Evolutionary conservation across 331 rosid genomes (phyloP), one percentile per base, ranked within the genome.

Genomic region (Telfairia occidentalis): DNA sequence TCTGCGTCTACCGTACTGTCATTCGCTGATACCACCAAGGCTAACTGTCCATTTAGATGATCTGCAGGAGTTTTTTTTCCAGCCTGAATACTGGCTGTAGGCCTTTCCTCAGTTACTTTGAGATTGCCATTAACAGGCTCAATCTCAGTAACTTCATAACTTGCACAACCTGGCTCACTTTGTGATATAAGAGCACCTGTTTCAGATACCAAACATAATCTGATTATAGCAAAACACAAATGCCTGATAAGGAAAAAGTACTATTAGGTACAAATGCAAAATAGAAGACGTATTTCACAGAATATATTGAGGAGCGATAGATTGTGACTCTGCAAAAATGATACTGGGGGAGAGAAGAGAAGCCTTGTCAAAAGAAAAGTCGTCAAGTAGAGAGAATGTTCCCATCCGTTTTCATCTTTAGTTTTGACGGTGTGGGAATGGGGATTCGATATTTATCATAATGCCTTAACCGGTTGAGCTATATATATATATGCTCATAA

Each of bases 81-180:
- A 12, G 84, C 76, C 50, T 84, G 81, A 81, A 77, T 72, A 75
- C 28, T 78, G 60, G 79, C 86, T 78, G 79, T 58, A 69, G 79
- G 79, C 59, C 75, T 80, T 78, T 77, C 83, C 63, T 38, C 86
- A 73, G 58, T 38, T 79, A 63, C 73, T 78, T 81, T 84, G 48
- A 71, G 79, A 67, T 82, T 84, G 35, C 73, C 60, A 43, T 69
- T 66, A 29, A 76, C 69, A 76, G 76, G 83, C 85, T 75, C 83
- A 76, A 42, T 74, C 66, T 58, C 71, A 50, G 82, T 71, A 78
- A 67, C 82, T 61, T 52, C 87, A 76, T 72, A 77, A 76, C 75
- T 79, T 86, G 76, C 87, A 78, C 74, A 28, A 53, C 82, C 87
- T 83, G 88, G 78, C 45, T 78, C 83, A 79, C 73, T 35, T 10